Evolutionary conservation across 179 eudicot genomes (phyloP), one percentile per base, ranked within the genome.

Genomic region (Camellia oleifera): DNA sequence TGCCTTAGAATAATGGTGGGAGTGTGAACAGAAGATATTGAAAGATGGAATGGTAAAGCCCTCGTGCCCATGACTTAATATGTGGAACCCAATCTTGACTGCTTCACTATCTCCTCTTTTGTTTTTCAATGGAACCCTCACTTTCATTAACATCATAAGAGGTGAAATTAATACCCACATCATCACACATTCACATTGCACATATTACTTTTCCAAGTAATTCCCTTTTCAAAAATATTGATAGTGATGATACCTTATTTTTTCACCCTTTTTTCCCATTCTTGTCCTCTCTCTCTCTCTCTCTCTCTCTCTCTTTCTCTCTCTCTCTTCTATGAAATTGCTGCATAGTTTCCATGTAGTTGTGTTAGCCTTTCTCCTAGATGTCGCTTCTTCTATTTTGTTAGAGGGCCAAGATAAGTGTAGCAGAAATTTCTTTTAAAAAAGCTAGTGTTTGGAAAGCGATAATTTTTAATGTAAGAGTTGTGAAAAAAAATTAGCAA

Each of bases 241-340:
- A 14, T 11, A 14, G 72, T 50, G 17, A 17, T 15, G 20, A 8
- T 40, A 5, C 42, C 0, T 5, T 69, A 5, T 7, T 69, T 18
- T 45, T 17, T 46, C 74, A 7, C 57, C 52, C 7, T 4, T 32
- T 4, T 48, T 48, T 48, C 52, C 7, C 52, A 48, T 48, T 48
- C 40, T 32, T 32, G 40, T 32, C 40, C 40, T 32, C 40, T 32
- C 40, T 32, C 40, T 32, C 40, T 32, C 40, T 32, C 40, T 32
- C 40, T 32, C 40, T 32, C 40, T 32, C 40, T 32, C 40, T 32
- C 40, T 32, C 40, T 32, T 2, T 32, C 40, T 32, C 40, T 32
- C 40, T 32, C 40, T 32, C 40, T 69, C 46, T 70, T 20, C 74
- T 1, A 42, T 18, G 78, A 61, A 76, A 76, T 76, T 76, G 54